Evolutionary conservation across 2,329 filamentous ascomycete species (phyloP), one percentile per base, ranked within the genome.

Genomic region (Laburnicola sp.): DNA sequence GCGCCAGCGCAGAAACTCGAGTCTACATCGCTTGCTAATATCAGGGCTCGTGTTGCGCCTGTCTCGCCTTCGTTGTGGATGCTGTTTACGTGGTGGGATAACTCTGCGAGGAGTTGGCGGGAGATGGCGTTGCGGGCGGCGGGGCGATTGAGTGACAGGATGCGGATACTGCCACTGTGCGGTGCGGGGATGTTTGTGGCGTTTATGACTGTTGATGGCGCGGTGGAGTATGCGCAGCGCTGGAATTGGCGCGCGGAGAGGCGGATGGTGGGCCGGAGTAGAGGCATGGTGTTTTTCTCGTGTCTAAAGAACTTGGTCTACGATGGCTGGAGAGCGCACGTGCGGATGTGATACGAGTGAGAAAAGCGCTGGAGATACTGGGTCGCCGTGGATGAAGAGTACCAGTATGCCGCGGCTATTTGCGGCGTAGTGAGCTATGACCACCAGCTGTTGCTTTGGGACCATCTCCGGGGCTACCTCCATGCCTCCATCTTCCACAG

Each of bases 1-100:
- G 94, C 94, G 32, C 94, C 94, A 0, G 94, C 91, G 74, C 94
- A 99, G 73, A 99, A 99, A 64, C 86, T 88, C 23, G 84, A 80
- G 62, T 97, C 90, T n/a, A 90, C 82, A 35, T 90, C 89, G 66
- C 89, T 95, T 8, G 90, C 88, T 11, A 99, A 64, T 35, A 99
- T 84, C 60, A 99, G 72, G 2, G 89, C 93, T 58, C 94, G 79
- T 11, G 92, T 97, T 28, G 78, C 74, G 3, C 82, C 82, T 23
- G 73, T 74, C 4, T 78, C 79, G 3, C 76, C 76, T 64, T 86
- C 82, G 6, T 75, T 76, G 49, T 87, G 83, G 39, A 97, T 81
- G 54, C 82, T 81, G 63, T 90, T 82, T 49, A 97, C 80, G 66
- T 96, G 84, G 36, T 82, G 79, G 44, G 83, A 82, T 50, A 99